Base-by-base conservation (phyloP, 75 land plant species). In the Cunninghamia lanceolata region DNA sequence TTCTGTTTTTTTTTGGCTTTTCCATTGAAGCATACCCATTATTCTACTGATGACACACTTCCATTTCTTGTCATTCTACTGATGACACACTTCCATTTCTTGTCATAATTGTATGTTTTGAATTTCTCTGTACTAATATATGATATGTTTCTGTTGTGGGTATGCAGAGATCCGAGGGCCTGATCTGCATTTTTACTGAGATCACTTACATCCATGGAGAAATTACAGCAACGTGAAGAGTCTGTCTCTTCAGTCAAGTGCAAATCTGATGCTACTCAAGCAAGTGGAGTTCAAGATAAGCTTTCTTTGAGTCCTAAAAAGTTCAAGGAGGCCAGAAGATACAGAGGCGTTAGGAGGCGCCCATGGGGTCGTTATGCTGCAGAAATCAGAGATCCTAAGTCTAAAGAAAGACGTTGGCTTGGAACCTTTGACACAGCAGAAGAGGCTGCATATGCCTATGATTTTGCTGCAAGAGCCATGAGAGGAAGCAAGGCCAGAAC, bases 321-420 rank as follows among this genome's bases (percentile, higher is more conserved):
- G 82, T 43, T 80, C 9, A 80, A 80, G 82, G 36, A 50, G 45
- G 86, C 68, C 13, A 45, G 86, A 19, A 87, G 90, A 66, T 94
- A 91, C 89, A 90, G 95, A 19, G 95, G 95, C 0, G 95, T 94
- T 16, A 89, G 95, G 19, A 91, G 93, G 19, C 90, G 95, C 76
- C 95, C 95, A 30, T 94, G 95, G 95, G 95, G 95, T 2, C 92
- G 95, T 9, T 94, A 92, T 46, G 95, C 95, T 8, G 95, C 95
- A 25, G 95, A 94, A 79, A 94, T 94, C 52, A 42, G 93, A 9
- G 93, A 94, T 86, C 95, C 95, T 3, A 89, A 88, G 70, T 88
- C 93, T 5, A 94, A 94, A 35, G 92, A 91, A 71, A 83, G 95
- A 45, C 84, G 90, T 17, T 94, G 93, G 95, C 91, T 94, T 17